Evolutionary conservation across 2,329 filamentous ascomycete genomes (phyloP).

Genomic region (Coleophoma crateriformis): DNA sequence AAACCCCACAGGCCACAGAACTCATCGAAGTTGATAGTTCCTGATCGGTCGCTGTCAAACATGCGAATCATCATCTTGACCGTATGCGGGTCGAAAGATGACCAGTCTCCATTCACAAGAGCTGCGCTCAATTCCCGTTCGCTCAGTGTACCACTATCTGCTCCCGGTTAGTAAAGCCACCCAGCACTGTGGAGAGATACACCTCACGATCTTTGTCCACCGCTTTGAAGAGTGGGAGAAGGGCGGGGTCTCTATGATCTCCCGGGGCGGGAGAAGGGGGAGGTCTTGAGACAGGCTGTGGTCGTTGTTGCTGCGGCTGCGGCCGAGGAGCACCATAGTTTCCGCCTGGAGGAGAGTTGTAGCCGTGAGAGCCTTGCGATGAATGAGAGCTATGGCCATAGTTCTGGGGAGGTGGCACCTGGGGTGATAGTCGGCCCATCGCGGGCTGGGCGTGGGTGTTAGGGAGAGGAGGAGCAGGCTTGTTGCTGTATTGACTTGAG

Average conservation of each 20-base stretch:
- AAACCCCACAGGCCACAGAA: conserved; percentile 97
- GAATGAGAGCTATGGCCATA: conserved; percentile 20
- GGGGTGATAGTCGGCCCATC: conserved; percentile 15
- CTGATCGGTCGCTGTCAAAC: conserved; percentile 90
- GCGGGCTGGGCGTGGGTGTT: not conserved
- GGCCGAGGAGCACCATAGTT: conserved; percentile 33
- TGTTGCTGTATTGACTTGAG: conserved; percentile 26
- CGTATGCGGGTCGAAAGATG: conserved; percentile 86
- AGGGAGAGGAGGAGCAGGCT: conserved; percentile 24
- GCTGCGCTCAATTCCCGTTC: conserved; percentile 84
- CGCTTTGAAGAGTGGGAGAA: conserved; percentile 82
- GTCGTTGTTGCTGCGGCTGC: conserved; percentile 30
- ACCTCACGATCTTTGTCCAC: conserved; percentile 77
- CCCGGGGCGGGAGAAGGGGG: conserved; percentile 58
- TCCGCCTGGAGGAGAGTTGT: conserved; percentile 39
- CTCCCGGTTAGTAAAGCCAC: conserved; percentile 2
- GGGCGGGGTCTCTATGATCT: conserved; percentile 58
- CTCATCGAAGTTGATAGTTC: conserved; percentile 89
- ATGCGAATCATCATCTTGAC: conserved; percentile 99
- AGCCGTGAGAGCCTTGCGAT: conserved; percentile 30
- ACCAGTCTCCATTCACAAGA: conserved; percentile 94
- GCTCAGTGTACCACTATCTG: conserved; percentile 73
- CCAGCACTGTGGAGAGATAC: conserved; percentile 12
- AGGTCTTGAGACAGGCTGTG: conserved; percentile 54
- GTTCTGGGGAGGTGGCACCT: conserved; percentile 17